Evolutionary conservation across 1,139 yeast genomes (phyloP), one percentile per base, ranked within the genome.

Genomic region (Lodderomyces orthopsilosis): DNA sequence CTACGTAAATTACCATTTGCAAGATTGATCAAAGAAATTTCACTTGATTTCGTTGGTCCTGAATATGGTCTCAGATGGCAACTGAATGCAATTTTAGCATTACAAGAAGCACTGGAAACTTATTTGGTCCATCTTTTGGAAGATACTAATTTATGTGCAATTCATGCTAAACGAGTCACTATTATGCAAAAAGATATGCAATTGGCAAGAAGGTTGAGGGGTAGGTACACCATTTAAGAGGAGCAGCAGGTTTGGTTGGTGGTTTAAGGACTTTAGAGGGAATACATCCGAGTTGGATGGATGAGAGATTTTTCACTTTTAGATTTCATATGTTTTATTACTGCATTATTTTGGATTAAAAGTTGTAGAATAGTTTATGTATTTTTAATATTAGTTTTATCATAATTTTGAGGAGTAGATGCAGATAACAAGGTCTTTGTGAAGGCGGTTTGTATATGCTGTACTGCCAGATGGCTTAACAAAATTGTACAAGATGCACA

Each of bases 21-120:
- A 2, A 72, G 96, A 49, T 70, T 90, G 28, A 83, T 85, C 6
- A 78, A 89, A 46, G 97, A 91, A 52, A 85, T 91, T 1, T 87
- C 95, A 1, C 81, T 80, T 42, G 83, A 83, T 46, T 86, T 77
- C 48, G 75, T 77, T 30, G 82, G 82, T 1, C 61, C 65, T 9
- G 81, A 79, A 38, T 76, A 79, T 46, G 82, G 82, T 14, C 68
- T 87, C 42, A 76, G 94, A 56, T 91, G 97, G 96, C 96, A 91
- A 59, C 80, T 90, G 17, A 81, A 85, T 56, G 98, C 97, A 1
- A 76, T 91, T 13, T 59, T 86, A 57, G 97, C 97, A 2, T 67
- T 91, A 30, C 98, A 91, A 58, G 98, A 91, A 57, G 96, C 97
- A 0, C 80, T 93, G 35, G 97, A 90, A 60, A 95, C 96, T 2